A percentile compares a stretch with the other conserved stretches of the same genome.
Conservation (phyloP, 148 eudicot genomes). For the Hydrangea macrophylla region DNA sequence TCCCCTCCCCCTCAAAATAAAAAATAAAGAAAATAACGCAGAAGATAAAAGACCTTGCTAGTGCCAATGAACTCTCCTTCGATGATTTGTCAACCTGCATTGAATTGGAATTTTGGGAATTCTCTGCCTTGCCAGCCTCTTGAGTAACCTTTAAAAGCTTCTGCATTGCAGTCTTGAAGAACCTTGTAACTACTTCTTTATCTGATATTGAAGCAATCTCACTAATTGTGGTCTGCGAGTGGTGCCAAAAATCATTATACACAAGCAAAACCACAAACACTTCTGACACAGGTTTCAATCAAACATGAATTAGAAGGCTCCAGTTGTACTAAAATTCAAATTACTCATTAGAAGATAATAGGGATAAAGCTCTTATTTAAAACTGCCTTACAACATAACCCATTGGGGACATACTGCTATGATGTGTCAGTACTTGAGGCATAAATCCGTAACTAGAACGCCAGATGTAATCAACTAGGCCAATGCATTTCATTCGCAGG, state of each 20-base stretch:
- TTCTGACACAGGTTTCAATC: background rate
- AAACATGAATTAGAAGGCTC: background rate
- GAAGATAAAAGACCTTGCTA: conserved; percentile 41
- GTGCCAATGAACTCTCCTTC: conserved; percentile 41
- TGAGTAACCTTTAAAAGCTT: conserved; percentile 57
- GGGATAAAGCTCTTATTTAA: background rate
- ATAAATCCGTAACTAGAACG: background rate
- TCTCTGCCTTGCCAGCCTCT: conserved; percentile 38
- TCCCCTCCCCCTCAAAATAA: too few relatives aligned
- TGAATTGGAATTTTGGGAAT: conserved; percentile 23
- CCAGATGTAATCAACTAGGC: background rate
- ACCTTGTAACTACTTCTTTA: conserved; percentile 37
- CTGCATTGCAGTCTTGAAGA: conserved; percentile 54
- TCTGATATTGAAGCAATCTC: conserved; percentile 84
- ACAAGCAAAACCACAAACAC: background rate
- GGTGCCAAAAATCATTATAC: background rate
- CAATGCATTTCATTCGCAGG: background rate
- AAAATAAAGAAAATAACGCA: background rate
- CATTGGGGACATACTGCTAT: background rate
- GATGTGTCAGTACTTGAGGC: background rate
- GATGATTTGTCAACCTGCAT: conserved; percentile 70
- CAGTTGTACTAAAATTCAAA: background rate
- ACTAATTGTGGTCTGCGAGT: conserved; percentile 57
- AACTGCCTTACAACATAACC: background rate
- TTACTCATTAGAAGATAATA: background rate